A percentile compares a stretch with the other conserved stretches of the same genome.
These are phyloP conservation scores for Taphrina populina DNA, from an alignment of 1,139 yeast genomes.

Conservation along the genomic window DNA sequence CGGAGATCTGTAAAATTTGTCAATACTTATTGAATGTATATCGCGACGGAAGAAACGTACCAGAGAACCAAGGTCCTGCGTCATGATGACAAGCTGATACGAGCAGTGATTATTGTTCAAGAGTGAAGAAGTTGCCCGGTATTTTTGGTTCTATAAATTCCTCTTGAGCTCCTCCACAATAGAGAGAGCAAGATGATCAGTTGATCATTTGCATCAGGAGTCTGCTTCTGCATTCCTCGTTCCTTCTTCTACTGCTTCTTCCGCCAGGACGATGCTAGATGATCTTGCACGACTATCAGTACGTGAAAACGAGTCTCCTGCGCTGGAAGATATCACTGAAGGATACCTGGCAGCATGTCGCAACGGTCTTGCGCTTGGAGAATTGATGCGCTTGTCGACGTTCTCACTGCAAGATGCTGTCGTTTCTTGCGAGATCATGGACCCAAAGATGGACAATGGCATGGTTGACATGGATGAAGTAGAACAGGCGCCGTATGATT, in stretches of 20 bases:
- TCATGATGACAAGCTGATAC: neutral
- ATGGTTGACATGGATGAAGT: slow-evolving; percentile 16
- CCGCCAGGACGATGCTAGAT: too few relatives aligned
- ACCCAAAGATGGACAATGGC: slow-evolving; percentile 37
- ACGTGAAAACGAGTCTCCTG: neutral
- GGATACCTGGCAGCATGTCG: slow-evolving; percentile 7
- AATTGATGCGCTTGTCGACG: slow-evolving; percentile 28
- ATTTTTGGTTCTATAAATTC: too few relatives aligned
- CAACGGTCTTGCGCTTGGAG: slow-evolving; percentile 26
- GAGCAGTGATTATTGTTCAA: too few relatives aligned
- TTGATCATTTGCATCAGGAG: too few relatives aligned
- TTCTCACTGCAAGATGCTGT: slow-evolving; percentile 36
- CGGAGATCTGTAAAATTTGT: slow-evolving; percentile 17
- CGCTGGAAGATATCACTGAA: slow-evolving; percentile 11
- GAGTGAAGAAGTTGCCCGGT: too few relatives aligned
- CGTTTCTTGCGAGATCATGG: slow-evolving; percentile 37
- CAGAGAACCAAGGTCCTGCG: slow-evolving; percentile 7
- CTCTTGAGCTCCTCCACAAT: too few relatives aligned
- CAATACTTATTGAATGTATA: neutral
- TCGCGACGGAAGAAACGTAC: neutral
- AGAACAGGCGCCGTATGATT: slow-evolving; percentile 3
- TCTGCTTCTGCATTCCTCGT: too few relatives aligned
- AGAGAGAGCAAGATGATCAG: too few relatives aligned
- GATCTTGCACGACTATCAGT: too few relatives aligned
- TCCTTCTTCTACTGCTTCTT: too few relatives aligned